Evolutionary conservation across 1,139 yeast genomes (phyloP), one percentile per base, ranked within the genome.

Genomic region (Suhomyces bolitotheri): DNA sequence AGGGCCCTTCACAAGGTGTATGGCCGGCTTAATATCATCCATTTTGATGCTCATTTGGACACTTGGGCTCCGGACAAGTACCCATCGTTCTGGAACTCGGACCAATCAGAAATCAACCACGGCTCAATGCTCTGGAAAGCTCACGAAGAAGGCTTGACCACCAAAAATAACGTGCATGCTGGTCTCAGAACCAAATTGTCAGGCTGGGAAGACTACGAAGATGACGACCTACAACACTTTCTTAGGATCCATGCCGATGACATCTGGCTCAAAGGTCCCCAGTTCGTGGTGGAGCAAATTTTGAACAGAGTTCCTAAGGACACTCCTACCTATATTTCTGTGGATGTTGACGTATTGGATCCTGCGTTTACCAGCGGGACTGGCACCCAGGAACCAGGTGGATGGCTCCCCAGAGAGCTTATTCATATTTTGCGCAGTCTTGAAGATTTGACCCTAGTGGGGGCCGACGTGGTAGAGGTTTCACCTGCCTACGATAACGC

Each of bases 121-220:
- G 94, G 94, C 3, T 79, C 90, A 11, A 82, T 84, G 90, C 67
- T 83, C 26, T 83, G 90, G 89, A 71, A 79, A 64, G 94, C 92
- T 3, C 62, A 68, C 30, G 65, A 80, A 41, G 90, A 83, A 54
- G 87, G 84, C 1, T 63, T 83, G 33, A 67, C 81, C 22, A 65
- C 78, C 28, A 62, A 64, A 30, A 59, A 72, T 31, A 82, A 84
- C 50, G 68, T 81, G 31, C 92, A 84, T 51, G 83, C 84, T 23
- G 92, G 92, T 0, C 58, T 84, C 28, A 71, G 92, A 47, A 81
- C 92, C 1, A 76, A 86, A 51, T 60, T 84, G 23, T 68, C 80
- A 1, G 87, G 87, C 3, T 53, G 63, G 12, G 78, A 64, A 39
- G 94, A 84, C 56, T 80, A 74, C 49, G 65, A 66, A 16, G 86